These are phyloP conservation scores for Salvia miltiorrhiza DNA, from an alignment of 257 asterid species.

Conservation along the genomic window DNA sequence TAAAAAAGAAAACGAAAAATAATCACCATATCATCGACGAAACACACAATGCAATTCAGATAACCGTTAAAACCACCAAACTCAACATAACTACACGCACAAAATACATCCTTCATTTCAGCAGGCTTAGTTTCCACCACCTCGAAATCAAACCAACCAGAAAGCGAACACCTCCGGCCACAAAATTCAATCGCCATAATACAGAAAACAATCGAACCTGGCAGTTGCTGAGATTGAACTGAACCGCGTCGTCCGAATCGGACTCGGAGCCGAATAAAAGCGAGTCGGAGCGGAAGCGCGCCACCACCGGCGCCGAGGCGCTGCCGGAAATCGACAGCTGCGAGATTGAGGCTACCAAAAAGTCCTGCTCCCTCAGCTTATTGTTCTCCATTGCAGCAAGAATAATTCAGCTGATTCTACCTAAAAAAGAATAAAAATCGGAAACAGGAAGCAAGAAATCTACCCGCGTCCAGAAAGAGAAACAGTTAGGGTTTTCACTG, in stretches of 20 bases:
- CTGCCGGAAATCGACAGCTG: slow-evolving; percentile 64
- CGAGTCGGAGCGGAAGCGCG: slow-evolving; percentile 57
- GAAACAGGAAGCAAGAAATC: neutral
- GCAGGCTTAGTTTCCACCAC: neutral
- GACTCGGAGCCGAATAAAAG: slow-evolving; percentile 57
- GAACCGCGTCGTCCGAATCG: slow-evolving; percentile 38
- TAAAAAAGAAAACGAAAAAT: neutral
- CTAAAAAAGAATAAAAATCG: neutral
- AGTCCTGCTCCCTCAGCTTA: slow-evolving; percentile 49
- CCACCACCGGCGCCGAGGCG: slow-evolving; percentile 56
- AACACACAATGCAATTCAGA: slow-evolving; percentile 2
- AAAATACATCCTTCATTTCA: neutral
- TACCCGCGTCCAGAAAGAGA: neutral
- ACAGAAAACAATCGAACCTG: slow-evolving; percentile 36
- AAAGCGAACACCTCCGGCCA: neutral
- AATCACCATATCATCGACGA: neutral
- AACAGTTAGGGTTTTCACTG: slow-evolving; percentile 47
- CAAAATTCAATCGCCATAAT: neutral
- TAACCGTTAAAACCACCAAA: slow-evolving; percentile 6
- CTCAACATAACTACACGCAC: neutral
- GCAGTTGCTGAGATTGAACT: slow-evolving; percentile 52
- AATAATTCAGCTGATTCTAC: neutral
- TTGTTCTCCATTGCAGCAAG: slow-evolving; percentile 37
- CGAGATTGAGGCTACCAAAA: slow-evolving; percentile 64
- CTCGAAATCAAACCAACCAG: slow-evolving; percentile 11